Percentiles rank a stretch among this genome's conserved stretches.
Conservation (phyloP, 768 basidiomycete species). For the Lyophyllum shimeji region DNA sequence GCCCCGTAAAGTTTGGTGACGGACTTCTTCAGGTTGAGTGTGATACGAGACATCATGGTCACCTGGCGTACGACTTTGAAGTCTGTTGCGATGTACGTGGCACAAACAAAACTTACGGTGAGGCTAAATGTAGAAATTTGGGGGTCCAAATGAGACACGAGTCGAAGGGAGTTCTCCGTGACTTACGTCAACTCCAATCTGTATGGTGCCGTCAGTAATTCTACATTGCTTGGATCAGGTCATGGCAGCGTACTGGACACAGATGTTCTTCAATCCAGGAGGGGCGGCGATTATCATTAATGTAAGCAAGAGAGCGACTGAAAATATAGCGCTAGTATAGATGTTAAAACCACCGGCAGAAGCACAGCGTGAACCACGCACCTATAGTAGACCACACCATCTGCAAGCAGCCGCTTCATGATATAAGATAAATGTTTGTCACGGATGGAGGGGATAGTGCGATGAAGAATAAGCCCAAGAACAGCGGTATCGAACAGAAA, state of each 20-base stretch:
- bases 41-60: conserved; percentile 70
- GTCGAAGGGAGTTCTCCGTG: no score
- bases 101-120: no score
- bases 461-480: conserved; percentile 36
- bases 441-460: conserved; percentile 36
- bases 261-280: conserved; percentile 44
- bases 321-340: conserved; percentile 39
- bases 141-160: no score
- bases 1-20: no score
- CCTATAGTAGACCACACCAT: conserved; percentile 49
- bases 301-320: conserved; percentile 42
- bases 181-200: conserved; percentile 42
- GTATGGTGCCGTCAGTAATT: not conserved
- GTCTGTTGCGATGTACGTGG: no score
- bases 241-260: conserved; percentile 42
- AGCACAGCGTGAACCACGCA: no score
- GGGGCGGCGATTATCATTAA: conserved; percentile 46
- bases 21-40: conserved; percentile 54
- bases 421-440: conserved; percentile 35
- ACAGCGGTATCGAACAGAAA: conserved; percentile 47
- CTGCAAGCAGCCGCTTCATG: conserved; percentile 40
- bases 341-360: not conserved
- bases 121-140: no score
- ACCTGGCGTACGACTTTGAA: no score
- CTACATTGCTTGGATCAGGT: not conserved